These are phyloP conservation scores for Hypoxylon sp. DNA, from an alignment of 2,329 filamentous ascomycete species.

Conservation along the genomic window DNA sequence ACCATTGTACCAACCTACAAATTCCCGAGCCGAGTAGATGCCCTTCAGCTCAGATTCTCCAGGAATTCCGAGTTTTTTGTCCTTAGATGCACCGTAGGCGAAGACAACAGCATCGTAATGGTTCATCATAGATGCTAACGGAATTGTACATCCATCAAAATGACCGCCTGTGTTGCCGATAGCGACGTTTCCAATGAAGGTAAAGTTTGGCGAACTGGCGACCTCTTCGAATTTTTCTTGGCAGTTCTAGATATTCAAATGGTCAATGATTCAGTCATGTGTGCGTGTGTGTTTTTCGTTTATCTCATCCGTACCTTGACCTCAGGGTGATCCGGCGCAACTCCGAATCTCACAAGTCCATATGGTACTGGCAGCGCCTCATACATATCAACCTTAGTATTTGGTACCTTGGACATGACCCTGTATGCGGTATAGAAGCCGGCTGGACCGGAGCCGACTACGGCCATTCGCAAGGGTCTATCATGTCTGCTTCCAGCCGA, in stretches of 20 bases:
- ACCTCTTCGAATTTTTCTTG: constrained; percentile 94
- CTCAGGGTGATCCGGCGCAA: constrained; percentile 98
- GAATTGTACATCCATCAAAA: constrained; percentile 67
- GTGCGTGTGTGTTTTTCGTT: neutral
- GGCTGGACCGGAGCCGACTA: constrained; percentile 93
- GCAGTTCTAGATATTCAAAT: constrained; percentile 77
- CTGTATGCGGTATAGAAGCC: constrained; percentile 96
- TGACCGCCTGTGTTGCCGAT: constrained; percentile 71
- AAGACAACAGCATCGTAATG: constrained; percentile 96
- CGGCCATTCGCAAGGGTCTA: constrained; percentile 81
- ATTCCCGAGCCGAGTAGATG: constrained; percentile 89
- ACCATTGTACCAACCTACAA: constrained; percentile 99
- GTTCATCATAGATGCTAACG: constrained; percentile 76
- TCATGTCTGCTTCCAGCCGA: constrained; percentile 48
- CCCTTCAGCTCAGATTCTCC: constrained; percentile 81
- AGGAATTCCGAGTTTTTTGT: constrained; percentile 82
- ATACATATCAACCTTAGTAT: constrained; percentile 92
- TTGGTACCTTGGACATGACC: constrained; percentile 80
- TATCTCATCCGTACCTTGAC: constrained; percentile 79
- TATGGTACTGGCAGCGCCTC: constrained; percentile 94
- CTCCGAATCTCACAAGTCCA: constrained; percentile 91
- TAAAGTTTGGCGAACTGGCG: constrained; percentile 84
- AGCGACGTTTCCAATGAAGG: constrained; percentile 90
- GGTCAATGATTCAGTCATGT: constrained; percentile 1
- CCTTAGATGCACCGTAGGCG: constrained; percentile 90